Base-by-base conservation (phyloP, 257 asterid genomes). In the Solanum chmielewskii region DNA sequence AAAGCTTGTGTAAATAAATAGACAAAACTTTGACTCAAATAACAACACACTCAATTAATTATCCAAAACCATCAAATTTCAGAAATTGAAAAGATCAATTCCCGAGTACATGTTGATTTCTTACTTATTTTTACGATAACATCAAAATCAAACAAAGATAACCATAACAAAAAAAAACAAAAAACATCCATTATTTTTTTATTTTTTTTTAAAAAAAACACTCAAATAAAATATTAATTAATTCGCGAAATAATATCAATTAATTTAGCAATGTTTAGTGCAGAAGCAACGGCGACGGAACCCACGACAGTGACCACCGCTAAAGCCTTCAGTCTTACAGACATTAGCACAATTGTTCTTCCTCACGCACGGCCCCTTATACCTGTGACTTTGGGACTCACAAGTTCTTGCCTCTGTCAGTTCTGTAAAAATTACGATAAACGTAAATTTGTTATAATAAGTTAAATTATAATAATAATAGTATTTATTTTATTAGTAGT, bases 251-350 rank as follows among this genome's bases (percentile, higher is more conserved):
- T 45, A 47, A 8, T 14, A 14, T n/a, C 11, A 35, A 14, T 31
- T 74, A 3, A 78, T 77, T 77, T 78, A 78, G 35, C 84, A 80
- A 11, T 16, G 42, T 80, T 47, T 80, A 8, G 84, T 47, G 6
- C 84, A 80, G 18, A 80, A 80, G 84, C 84, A 80, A 80, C 68
- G 84, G 1, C 66, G 84, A 1, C 84, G 84, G 14, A 15, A 0
- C 1, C 84, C 84, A 5, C 27, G 84, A 6, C 84, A 80, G 3
- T 9, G 66, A 39, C 84, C 84, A 5, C 77, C 84, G 6, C 9
- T 14, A 39, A 86, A 86, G 13, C 88, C 86, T 7, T 86, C 88
- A 3, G 86, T 86, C 31, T 86, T 59, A 47, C 88, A 86, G 27
- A 86, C 85, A 27, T 47, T 3, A 77, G 39, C 86, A 77, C 88